Conservation (phyloP, 169 alveolate species). For the Plasmodium fragile region DNA sequence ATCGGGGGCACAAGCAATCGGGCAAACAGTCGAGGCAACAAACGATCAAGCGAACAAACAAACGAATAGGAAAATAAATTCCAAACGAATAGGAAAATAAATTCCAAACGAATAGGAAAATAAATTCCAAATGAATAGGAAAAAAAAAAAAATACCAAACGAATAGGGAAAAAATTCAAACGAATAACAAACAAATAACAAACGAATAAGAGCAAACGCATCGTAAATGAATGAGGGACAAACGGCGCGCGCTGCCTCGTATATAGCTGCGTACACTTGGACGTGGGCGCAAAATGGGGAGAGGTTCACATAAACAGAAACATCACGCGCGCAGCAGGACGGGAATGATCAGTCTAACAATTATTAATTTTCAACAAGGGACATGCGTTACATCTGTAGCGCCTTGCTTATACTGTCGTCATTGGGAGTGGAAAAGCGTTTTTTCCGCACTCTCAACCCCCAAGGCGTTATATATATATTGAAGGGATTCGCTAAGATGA, state of each 20-base stretch:
- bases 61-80: background rate
- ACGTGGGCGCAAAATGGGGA: background rate
- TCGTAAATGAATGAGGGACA: background rate
- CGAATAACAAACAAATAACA: background rate
- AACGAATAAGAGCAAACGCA: background rate
- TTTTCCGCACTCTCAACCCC: background rate
- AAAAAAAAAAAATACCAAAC: background rate
- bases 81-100: background rate
- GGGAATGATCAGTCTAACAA: background rate
- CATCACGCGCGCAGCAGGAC: background rate
- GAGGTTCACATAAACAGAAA: background rate
- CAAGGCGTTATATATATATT: background rate
- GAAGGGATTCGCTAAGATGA: background rate
- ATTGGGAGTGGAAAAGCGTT: background rate
- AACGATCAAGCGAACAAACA: background rate
- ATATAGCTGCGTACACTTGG: background rate
- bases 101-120: background rate
- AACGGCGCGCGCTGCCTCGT: background rate
- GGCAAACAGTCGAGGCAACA: background rate
- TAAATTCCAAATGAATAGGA: background rate
- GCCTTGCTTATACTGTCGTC: background rate
- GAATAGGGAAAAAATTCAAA: background rate
- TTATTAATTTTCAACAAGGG: background rate
- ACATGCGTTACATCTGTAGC: background rate
- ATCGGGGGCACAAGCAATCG: background rate